Conservation (phyloP, 2,329 filamentous ascomycete species). For the Byssoonygena ceratinophila region DNA sequence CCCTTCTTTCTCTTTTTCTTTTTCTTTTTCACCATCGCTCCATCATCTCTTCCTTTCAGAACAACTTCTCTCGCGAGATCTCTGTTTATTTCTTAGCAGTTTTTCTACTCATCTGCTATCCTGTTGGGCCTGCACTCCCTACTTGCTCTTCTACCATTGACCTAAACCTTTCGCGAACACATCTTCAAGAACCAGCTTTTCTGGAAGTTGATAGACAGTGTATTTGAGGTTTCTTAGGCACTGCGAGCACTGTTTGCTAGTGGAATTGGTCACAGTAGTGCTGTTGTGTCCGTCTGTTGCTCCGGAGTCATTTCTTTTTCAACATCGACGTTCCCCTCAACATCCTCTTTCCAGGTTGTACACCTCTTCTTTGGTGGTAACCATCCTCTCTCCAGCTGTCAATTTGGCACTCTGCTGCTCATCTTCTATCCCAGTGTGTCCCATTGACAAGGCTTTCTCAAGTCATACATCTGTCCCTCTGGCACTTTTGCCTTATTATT, state of each 20-base stretch:
- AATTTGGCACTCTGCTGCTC: neutral
- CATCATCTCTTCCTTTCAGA: neutral
- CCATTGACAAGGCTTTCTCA: too few relatives aligned
- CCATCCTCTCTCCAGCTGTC: neutral
- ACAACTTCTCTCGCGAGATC: neutral
- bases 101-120: neutral
- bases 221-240: neutral
- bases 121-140: neutral
- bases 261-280: neutral
- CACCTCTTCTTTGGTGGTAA: neutral
- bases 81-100: neutral
- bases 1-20: neutral
- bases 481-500: too few relatives aligned
- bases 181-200: neutral
- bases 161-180: neutral
- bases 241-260: neutral
- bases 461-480: too few relatives aligned
- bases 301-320: too few relatives aligned
- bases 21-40: neutral
- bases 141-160: neutral
- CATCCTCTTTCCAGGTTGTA: neutral
- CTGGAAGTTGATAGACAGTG: neutral
- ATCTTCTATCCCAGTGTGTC: neutral
- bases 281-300: neutral
- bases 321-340: neutral